Evolutionary conservation across 345 rosid genomes (phyloP), one percentile per base, ranked within the genome.

Genomic region (Firmiana major): DNA sequence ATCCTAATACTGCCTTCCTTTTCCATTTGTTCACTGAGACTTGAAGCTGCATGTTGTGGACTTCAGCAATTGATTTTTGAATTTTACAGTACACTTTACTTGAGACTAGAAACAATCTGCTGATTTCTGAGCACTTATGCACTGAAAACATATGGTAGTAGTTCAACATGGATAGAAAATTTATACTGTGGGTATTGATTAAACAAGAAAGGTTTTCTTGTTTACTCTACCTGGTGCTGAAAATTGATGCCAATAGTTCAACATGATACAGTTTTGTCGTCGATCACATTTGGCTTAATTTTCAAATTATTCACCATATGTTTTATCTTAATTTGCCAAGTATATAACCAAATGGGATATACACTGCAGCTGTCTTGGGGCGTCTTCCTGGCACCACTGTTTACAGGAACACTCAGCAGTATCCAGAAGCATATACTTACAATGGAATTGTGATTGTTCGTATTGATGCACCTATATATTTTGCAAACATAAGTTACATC

Each of bases 381-480:
- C 94, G 98, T 53, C 98, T 94, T 84, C 99, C 99, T 57, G 99
- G 99, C 79, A 94, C 99, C 81, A 96, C 99, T 49, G 88, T 96
- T 71, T 96, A 96, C 80, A 92, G 99, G 87, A 96, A 93, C 81
- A 48, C 81, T 79, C 86, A 83, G 82, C 99, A 96, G 83, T 96
- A 96, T 86, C 98, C 98, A 16, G 99, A 96, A 82, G 91, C 97
- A 38, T 92, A 96, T 85, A 93, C 93, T 63, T 96, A 96, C 85
- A 85, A 91, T 36, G 97, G 99, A 58, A 93, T 96, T 75, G 99
- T 96, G 77, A 88, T 93, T 60, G 98, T 96, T 73, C 92, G 99
- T 63, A 70, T 92, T 43, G 99, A 96, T 83, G 87, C 99, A 9
- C 99, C 99, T 2, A 92, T 96, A 54, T 96, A 96, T 85, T 96